phyloP scores from a whole-genome alignment of 2,329 filamentous ascomycete species.

The Rhinocladiella similis region DNA sequence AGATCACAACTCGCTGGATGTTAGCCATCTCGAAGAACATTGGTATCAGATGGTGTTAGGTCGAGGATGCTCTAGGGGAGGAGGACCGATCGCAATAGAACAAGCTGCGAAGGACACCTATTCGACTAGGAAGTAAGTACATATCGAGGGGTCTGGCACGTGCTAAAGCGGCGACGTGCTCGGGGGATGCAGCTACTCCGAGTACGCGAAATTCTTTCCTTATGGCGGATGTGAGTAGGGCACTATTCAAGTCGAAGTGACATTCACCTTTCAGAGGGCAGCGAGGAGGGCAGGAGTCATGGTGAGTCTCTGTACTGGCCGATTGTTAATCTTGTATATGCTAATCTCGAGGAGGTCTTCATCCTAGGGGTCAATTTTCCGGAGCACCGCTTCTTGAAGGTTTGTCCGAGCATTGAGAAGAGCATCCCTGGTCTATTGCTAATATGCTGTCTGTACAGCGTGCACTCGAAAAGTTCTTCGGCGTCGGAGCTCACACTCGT shows the following conservation, averaged over 20 bases:
- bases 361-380: constrained; percentile 84
- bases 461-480: constrained; percentile 80
- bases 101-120: constrained; percentile 1
- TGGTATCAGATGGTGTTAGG: background rate
- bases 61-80: background rate
- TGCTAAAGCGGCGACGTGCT: background rate
- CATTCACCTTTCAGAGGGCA: background rate
- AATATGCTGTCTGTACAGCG: constrained; percentile 34
- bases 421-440: constrained; percentile 5
- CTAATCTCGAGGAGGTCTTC: constrained; percentile 62
- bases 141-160: background rate
- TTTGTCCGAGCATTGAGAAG: constrained; percentile 41
- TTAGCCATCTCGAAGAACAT: constrained; percentile 65
- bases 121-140: background rate
- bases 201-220: background rate
- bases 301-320: background rate
- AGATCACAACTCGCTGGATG: constrained; percentile 68
- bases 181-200: background rate
- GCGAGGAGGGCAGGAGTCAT: constrained; percentile 10
- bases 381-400: constrained; percentile 80
- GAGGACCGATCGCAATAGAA: background rate
- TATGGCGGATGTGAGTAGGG: background rate
- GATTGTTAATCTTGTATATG: no score
- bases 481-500: constrained; percentile 70
- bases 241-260: background rate